phyloP scores from a whole-genome alignment of 768 basidiomycete species.

The Chlorophyllum brunneum region DNA sequence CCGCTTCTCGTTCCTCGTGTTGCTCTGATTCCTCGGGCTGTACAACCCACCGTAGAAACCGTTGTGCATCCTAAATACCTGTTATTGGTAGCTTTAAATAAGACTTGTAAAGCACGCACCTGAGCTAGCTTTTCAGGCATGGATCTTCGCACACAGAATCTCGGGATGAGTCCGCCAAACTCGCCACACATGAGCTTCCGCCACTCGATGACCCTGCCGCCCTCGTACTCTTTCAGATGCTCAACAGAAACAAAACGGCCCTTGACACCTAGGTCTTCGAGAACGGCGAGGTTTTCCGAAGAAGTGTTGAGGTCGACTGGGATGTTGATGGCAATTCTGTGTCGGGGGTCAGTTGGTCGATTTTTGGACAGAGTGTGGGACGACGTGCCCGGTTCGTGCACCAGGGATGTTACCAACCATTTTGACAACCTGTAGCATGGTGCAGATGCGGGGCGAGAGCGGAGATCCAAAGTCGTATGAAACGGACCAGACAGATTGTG shows the following conservation, averaged over 20 bases:
- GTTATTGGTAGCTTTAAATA: background rate
- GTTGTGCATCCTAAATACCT: slow-evolving; percentile 10
- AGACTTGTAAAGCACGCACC: slow-evolving; percentile 26
- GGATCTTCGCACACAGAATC: slow-evolving; percentile 41
- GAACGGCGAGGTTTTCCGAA: slow-evolving; percentile 41
- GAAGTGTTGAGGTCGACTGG: slow-evolving; percentile 47
- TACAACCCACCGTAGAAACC: slow-evolving; percentile 6
- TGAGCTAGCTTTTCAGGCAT: slow-evolving; percentile 48
- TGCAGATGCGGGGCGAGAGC: slow-evolving; percentile 59
- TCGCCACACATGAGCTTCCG: slow-evolving; percentile 55
- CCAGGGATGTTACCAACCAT: slow-evolving; percentile 3
- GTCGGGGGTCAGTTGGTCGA: background rate
- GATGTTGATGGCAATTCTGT: slow-evolving; percentile 42
- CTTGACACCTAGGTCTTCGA: slow-evolving; percentile 51
- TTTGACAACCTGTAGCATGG: slow-evolving; percentile 27
- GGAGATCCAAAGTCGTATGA: slow-evolving; percentile 54
- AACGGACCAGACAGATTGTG: slow-evolving; percentile 54
- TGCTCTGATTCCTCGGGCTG: background rate
- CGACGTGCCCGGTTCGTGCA: slow-evolving; percentile 43
- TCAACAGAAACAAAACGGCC: slow-evolving; percentile 57
- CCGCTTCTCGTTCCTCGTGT: slow-evolving; percentile 5
- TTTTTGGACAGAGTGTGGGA: background rate
- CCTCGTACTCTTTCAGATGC: slow-evolving; percentile 45
- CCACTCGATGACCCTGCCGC: slow-evolving; percentile 52
- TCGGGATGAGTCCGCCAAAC: slow-evolving; percentile 52